Conservation (phyloP, 2,329 filamentous ascomycete genomes). For the Falciphora oryzae region DNA sequence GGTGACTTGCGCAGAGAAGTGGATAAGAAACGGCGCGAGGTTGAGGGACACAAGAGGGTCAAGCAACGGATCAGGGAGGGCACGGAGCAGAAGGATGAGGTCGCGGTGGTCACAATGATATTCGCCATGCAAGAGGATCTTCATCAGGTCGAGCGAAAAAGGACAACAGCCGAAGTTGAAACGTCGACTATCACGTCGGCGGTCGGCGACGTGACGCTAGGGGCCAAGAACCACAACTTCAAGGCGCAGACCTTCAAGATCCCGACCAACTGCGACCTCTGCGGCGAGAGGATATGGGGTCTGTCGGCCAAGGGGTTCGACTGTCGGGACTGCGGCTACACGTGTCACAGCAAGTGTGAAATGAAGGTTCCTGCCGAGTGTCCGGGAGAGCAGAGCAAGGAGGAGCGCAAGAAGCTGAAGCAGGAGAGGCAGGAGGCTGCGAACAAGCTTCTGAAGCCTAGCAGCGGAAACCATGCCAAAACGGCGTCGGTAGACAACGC, state of each 20-base stretch:
- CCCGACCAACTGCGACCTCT: conserved; percentile 95
- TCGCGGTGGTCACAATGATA: conserved; percentile 74
- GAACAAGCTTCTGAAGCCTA: conserved; percentile 50
- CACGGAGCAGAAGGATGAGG: conserved; percentile 82
- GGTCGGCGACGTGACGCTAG: conserved; percentile 83
- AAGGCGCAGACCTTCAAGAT: conserved; percentile 99
- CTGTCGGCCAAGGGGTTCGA: conserved; percentile 94
- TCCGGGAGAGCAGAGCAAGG: conserved; percentile 87
- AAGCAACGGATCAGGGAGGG: conserved; percentile 76
- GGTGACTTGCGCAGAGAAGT: conserved; percentile 75
- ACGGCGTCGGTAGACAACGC: conserved; percentile 37
- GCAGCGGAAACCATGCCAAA: conserved; percentile 13
- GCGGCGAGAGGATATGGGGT: conserved; percentile 95
- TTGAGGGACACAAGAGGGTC: conserved; percentile 68
- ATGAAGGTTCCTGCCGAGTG: conserved; percentile 98
- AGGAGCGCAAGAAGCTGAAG: conserved; percentile 93
- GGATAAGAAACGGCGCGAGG: conserved; percentile 79
- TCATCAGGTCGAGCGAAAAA: conserved; percentile 76
- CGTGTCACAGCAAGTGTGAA: conserved; percentile 97
- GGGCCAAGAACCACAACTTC: conserved; percentile 94
- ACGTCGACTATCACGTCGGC: conserved; percentile 85
- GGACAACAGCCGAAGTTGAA: conserved; percentile 86
- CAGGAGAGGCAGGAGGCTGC: conserved; percentile 75
- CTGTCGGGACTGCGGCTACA: conserved; percentile 94
- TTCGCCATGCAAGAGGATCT: conserved; percentile 80